These are phyloP conservation scores for Hapsidospora chrysogenum DNA, from an alignment of 495 filamentous ascomycete genomes.

Conservation along the genomic window DNA sequence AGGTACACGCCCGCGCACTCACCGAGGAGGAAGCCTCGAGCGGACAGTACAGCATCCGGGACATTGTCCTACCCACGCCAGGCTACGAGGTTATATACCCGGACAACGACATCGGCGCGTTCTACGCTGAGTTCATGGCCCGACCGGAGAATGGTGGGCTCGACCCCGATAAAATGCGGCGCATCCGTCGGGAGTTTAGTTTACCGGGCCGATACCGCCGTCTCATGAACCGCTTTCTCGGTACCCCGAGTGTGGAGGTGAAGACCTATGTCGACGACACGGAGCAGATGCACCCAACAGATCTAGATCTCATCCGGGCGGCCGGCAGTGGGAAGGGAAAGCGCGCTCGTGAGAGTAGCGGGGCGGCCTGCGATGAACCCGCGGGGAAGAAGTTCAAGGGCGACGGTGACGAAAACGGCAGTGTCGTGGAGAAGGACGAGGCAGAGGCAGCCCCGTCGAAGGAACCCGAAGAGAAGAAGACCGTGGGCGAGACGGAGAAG, in stretches of 20 bases:
- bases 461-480: neutral
- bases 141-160: slow-evolving; percentile 56
- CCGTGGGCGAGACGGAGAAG: slow-evolving; percentile 7
- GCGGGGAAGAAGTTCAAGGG: slow-evolving; percentile 1
- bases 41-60: slow-evolving; percentile 67
- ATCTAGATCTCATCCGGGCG: slow-evolving; percentile 38
- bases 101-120: slow-evolving; percentile 58
- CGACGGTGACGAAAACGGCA: neutral
- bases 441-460: neutral
- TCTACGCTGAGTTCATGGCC: slow-evolving; percentile 72
- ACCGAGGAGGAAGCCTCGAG: slow-evolving; percentile 62
- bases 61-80: slow-evolving; percentile 86
- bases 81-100: slow-evolving; percentile 86
- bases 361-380: too few relatives aligned
- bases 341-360: slow-evolving; percentile 2
- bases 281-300: slow-evolving; percentile 76
- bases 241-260: slow-evolving; percentile 41
- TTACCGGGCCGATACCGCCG: slow-evolving; percentile 83
- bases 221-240: slow-evolving; percentile 50
- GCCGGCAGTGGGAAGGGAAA: slow-evolving; percentile 8
- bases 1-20: slow-evolving; percentile 54
- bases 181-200: slow-evolving; percentile 68
- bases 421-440: neutral
- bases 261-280: slow-evolving; percentile 49
- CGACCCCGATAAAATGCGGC: slow-evolving; percentile 75